A percentile compares a stretch with the other conserved stretches of the same genome.
Conservation (phyloP, 768 basidiomycete genomes). For the Pleurotus pulmonarius region DNA sequence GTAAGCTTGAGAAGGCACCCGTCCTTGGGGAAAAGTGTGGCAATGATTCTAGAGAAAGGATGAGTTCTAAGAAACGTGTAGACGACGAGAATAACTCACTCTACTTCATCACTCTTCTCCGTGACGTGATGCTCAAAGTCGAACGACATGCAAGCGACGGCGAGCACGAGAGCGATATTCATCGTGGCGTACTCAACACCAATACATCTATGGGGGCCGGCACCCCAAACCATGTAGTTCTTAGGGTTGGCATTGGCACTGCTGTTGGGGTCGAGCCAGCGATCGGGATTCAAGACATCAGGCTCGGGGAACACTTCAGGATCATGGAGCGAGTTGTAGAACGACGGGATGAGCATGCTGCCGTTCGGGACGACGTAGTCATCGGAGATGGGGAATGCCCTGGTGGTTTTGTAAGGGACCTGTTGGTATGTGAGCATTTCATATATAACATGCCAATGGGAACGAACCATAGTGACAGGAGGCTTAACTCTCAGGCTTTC, state of each 20-base stretch:
- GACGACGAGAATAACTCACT: constrained; percentile 46
- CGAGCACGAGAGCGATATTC: constrained; percentile 86
- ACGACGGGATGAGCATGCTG: constrained; percentile 93
- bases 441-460: not conserved
- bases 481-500: constrained; percentile 90
- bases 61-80: not conserved
- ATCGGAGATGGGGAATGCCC: constrained; percentile 88
- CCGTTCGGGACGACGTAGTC: constrained; percentile 89
- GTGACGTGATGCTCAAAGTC: constrained; percentile 90
- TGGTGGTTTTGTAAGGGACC: constrained; percentile 92
- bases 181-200: constrained; percentile 89
- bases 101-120: constrained; percentile 70
- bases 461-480: constrained; percentile 89
- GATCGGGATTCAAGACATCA: constrained; percentile 78
- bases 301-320: constrained; percentile 84
- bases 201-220: constrained; percentile 90
- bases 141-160: constrained; percentile 74
- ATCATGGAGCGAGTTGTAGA: constrained; percentile 93
- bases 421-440: constrained; percentile 19
- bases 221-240: constrained; percentile 95
- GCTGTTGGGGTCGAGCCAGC: constrained; percentile 86
- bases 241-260: constrained; percentile 81
- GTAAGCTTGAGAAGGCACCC: constrained; percentile 79
- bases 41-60: constrained; percentile 64
- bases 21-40: constrained; percentile 96